Evolutionary conservation across 2,329 filamentous ascomycete species (phyloP), one percentile per base, ranked within the genome.

Genomic region (Colletotrichum cuscutae): DNA sequence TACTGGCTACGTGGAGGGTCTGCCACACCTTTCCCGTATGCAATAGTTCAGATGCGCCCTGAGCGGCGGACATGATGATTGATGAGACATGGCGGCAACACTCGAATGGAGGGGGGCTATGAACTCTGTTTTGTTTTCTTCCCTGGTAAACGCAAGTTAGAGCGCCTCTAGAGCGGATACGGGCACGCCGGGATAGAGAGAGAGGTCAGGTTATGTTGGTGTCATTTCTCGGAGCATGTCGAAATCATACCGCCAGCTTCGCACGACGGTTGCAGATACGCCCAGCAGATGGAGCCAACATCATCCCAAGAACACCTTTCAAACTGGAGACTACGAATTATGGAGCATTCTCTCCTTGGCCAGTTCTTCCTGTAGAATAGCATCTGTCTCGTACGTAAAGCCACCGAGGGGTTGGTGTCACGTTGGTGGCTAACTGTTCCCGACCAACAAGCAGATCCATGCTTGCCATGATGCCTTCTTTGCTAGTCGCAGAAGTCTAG

Each of bases 81-180:
- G 60, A 70, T 60, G 71, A 65, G 71, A 72, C 71, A 70, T 71
- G 66, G 71, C 60, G 71, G 56, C 65, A 72, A 56, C 66, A 65
- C 56, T 70, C 46, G 54, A 54, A 37, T n/a, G 57, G 54, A 53
- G 65, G 70, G 60, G 54, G 60, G 71, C 66, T 70, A 56, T 70
- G 66, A 70, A 70, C 71, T 72, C 56, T 70, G 70, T 70, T 72
- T 64, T 60, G 46, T 54, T 62, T 62, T 58, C 30, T 62, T 54
- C 46, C 30, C 32, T 28, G 24, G 24, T 9, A 37, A 28, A 19
- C 26, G n/a, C 19, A 42, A 30, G 26, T 62, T 32, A 11, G 26
- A n/a, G 35, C 58, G 26, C 24, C 2, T 12, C 28, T 19, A 37
- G n/a, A 49, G 30, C 19, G 13, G 15, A 19, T 13, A n/a, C 13